A percentile compares a stretch with the other conserved stretches of the same genome.
These are phyloP conservation scores for Tuber melanosporum DNA, from an alignment of 495 filamentous ascomycete species.

Conservation along the genomic window DNA sequence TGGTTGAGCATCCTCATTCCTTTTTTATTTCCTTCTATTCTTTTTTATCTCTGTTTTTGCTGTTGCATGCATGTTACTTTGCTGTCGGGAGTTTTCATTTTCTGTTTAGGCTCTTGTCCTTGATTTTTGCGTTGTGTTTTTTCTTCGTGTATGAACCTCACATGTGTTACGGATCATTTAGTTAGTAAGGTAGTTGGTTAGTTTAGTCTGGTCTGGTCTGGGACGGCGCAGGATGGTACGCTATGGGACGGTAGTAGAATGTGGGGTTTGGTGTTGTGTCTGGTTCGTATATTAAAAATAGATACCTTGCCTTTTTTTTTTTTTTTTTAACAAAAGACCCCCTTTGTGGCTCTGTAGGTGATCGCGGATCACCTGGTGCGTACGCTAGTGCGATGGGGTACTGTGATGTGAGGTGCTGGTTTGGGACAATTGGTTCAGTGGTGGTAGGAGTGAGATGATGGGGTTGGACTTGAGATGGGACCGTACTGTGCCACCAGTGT, in stretches of 20 bases:
- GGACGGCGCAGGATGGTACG: neutral
- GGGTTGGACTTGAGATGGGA: neutral
- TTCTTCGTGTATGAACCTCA: neutral
- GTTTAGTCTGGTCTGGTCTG: neutral
- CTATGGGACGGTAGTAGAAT: neutral
- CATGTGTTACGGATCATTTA: neutral
- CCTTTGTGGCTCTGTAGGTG: neutral
- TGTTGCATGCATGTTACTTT: neutral
- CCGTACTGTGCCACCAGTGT: neutral
- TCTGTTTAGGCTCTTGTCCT: neutral
- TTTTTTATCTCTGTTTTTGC: neutral
- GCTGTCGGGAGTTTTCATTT: neutral
- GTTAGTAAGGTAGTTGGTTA: neutral
- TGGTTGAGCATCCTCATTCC: neutral
- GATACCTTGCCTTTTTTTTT: neutral
- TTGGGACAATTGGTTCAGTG: neutral
- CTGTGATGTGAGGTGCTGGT: neutral
- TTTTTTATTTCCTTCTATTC: neutral
- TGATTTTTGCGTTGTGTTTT: neutral
- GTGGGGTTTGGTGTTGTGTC: neutral
- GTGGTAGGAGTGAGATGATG: neutral
- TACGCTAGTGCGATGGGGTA: neutral
- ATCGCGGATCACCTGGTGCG: neutral
- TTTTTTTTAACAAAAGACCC: neutral
- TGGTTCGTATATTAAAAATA: constrained; percentile 5